These are phyloP conservation scores for Heritiera littoralis DNA, from an alignment of 345 rosid species.

Conservation along the genomic window DNA sequence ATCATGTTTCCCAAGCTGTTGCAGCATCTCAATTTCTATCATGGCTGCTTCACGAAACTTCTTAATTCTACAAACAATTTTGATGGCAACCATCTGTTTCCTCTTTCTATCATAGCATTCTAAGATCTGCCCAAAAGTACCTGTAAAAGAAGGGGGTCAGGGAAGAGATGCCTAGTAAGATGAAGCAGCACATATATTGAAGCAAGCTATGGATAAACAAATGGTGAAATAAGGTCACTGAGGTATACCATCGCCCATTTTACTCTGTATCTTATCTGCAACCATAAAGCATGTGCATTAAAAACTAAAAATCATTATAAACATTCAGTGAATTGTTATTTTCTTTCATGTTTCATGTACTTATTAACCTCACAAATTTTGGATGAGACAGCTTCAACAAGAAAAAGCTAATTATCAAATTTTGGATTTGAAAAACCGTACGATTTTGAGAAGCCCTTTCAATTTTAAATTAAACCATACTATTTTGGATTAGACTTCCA, in stretches of 20 bases:
- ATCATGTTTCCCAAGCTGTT: constrained; percentile 76
- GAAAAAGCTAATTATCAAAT: background rate
- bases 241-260: constrained; percentile 78
- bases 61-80: constrained; percentile 69
- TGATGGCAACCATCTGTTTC: constrained; percentile 81
- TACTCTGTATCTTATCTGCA: constrained; percentile 75
- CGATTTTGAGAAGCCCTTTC: background rate
- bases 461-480: background rate
- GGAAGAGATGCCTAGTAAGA: background rate
- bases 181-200: background rate
- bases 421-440: background rate
- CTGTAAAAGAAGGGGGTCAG: constrained; percentile 29
- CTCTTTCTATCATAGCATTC: constrained; percentile 79
- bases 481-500: background rate
- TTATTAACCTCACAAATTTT: background rate
- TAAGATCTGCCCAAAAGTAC: constrained; percentile 82
- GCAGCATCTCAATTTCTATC: constrained; percentile 83
- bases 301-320: background rate
- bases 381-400: background rate
- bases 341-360: background rate
- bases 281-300: constrained; percentile 21
- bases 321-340: background rate
- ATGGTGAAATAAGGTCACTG: background rate
- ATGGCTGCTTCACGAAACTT: constrained; percentile 91
- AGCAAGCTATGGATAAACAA: constrained; percentile 12